These are phyloP conservation scores for Ciborinia camelliae DNA, from an alignment of 2,329 filamentous ascomycete genomes.

Conservation along the genomic window DNA sequence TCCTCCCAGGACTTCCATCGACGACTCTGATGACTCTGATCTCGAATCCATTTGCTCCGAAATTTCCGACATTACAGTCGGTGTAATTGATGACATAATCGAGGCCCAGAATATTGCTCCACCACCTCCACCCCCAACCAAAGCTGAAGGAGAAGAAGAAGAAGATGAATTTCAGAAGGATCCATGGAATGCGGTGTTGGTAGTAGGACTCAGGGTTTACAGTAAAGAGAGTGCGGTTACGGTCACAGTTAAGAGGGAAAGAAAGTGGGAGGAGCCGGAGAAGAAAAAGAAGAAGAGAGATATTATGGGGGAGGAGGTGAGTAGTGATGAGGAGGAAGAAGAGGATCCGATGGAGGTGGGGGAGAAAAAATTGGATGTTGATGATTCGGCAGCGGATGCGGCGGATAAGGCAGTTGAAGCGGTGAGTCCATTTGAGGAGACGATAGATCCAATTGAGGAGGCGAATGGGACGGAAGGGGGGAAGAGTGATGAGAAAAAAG, in stretches of 20 bases:
- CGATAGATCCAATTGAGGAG: not conserved
- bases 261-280: slow-evolving; percentile 26
- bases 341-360: slow-evolving; percentile 17
- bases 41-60: slow-evolving; percentile 27
- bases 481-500: not conserved
- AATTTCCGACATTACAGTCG: slow-evolving; percentile 26
- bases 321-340: slow-evolving; percentile 39
- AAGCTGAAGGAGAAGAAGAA: slow-evolving; percentile 43
- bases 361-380: slow-evolving; percentile 20
- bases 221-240: slow-evolving; percentile 43
- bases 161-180: slow-evolving; percentile 54
- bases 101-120: slow-evolving; percentile 21
- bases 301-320: slow-evolving; percentile 43
- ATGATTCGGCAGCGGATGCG: slow-evolving; percentile 21
- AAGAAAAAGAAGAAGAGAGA: slow-evolving; percentile 38
- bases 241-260: slow-evolving; percentile 31
- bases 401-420: slow-evolving; percentile 10
- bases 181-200: slow-evolving; percentile 61
- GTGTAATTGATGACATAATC: slow-evolving; percentile 25
- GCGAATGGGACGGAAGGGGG: not conserved
- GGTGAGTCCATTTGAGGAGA: slow-evolving; percentile 11
- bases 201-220: slow-evolving; percentile 60
- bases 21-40: slow-evolving; percentile 18
- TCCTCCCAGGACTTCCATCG: not conserved
- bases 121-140: slow-evolving; percentile 20